Percentiles rank a stretch among this genome's conserved stretches.
phyloP scores from a whole-genome alignment of 352 stramenopile genomes.

The Phytophthora boehmeriae region DNA sequence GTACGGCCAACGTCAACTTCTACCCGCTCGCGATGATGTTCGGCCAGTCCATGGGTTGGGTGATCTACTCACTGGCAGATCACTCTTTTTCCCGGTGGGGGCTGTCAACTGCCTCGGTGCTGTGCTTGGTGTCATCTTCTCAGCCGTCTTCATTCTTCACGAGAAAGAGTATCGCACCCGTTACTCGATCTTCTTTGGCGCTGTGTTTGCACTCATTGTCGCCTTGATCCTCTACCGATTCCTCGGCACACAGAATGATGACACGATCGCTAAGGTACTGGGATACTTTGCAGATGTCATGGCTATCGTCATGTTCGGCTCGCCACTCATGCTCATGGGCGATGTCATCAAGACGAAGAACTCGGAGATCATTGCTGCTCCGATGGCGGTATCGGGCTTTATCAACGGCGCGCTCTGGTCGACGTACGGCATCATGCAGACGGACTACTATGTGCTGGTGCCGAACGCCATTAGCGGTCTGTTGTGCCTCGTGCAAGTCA shows the following conservation, averaged over 20 bases:
- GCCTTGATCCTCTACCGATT: slow-evolving; percentile 28
- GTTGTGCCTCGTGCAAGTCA: slow-evolving; percentile 33
- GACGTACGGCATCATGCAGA: slow-evolving; percentile 33
- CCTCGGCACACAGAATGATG: slow-evolving; percentile 19
- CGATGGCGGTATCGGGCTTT: slow-evolving; percentile 32
- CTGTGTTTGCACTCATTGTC: slow-evolving; percentile 23
- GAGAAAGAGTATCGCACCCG: slow-evolving; percentile 30
- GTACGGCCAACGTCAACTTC: slow-evolving; percentile 24
- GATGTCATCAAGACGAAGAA: slow-evolving; percentile 30
- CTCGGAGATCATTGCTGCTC: slow-evolving; percentile 31
- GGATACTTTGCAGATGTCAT: slow-evolving; percentile 33
- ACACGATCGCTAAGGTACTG: slow-evolving; percentile 24
- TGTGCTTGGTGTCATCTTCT: slow-evolving; percentile 28
- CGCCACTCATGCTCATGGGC: slow-evolving; percentile 30
- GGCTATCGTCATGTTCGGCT: slow-evolving; percentile 33
- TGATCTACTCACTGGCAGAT: slow-evolving; percentile 31
- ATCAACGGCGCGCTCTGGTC: slow-evolving; percentile 34
- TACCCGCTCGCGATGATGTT: slow-evolving; percentile 38
- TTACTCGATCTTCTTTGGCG: slow-evolving; percentile 23
- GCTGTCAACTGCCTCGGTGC: slow-evolving; percentile 35
- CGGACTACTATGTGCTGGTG: slow-evolving; percentile 37
- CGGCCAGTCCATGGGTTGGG: slow-evolving; percentile 32
- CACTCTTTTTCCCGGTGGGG: slow-evolving; percentile 30
- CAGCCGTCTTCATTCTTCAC: slow-evolving; percentile 23
- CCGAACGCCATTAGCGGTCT: slow-evolving; percentile 30